These are phyloP conservation scores for Cryptomeria japonica DNA, from an alignment of 75 land plant genomes.

Conservation along the genomic window DNA sequence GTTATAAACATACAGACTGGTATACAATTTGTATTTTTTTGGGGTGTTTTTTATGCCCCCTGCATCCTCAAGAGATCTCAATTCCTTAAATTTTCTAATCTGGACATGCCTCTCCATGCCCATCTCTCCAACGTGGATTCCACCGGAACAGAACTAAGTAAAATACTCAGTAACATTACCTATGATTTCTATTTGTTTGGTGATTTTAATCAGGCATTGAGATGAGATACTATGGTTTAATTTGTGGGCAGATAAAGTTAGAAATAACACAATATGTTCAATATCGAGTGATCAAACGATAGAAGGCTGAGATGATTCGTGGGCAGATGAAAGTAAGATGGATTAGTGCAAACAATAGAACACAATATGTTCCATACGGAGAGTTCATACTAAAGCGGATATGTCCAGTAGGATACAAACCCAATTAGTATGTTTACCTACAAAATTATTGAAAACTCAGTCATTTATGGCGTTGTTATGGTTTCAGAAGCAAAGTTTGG, in stretches of 20 bases:
- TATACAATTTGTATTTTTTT: slow-evolving; percentile 66
- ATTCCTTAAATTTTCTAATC: slow-evolving; percentile 54
- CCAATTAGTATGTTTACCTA: not conserved
- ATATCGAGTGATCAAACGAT: slow-evolving; percentile 36
- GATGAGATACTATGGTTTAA: not conserved
- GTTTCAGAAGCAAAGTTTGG: slow-evolving; percentile 3
- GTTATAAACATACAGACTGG: slow-evolving; percentile 80
- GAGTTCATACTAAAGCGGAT: slow-evolving; percentile 44
- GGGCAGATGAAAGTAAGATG: too few species aligned
- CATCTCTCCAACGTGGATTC: slow-evolving; percentile 78
- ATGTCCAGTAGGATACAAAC: slow-evolving; percentile 23
- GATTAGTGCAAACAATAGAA: too few species aligned
- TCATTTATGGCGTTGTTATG: not conserved
- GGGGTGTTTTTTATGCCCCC: slow-evolving; percentile 65
- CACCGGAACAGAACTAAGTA: slow-evolving; percentile 56
- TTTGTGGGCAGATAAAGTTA: slow-evolving; percentile 45
- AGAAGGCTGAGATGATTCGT: too few species aligned
- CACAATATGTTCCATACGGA: too few species aligned
- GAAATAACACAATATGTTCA: slow-evolving; percentile 45
- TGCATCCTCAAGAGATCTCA: slow-evolving; percentile 54
- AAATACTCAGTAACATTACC: not conserved
- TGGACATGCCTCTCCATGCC: slow-evolving; percentile 55
- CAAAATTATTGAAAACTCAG: not conserved
- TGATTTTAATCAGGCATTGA: too few species aligned
- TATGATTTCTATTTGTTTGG: not conserved